phyloP scores from a whole-genome alignment of 805 yeast species.

The Ogataea zsoltii region DNA sequence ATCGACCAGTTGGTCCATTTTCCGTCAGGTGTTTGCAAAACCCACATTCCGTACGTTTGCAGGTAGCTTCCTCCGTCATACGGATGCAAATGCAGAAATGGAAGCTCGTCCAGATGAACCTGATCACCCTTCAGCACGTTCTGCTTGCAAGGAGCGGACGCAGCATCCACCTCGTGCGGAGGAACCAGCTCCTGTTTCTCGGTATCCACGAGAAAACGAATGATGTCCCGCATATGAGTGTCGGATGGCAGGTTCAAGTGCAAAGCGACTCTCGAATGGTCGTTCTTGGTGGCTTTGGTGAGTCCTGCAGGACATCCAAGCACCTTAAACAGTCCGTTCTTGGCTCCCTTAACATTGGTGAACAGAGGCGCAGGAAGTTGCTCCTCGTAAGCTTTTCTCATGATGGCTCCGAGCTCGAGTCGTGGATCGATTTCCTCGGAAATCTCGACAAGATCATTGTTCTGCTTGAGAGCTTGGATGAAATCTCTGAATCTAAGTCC shows the following conservation, averaged over 20 bases:
- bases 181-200: slow-evolving; percentile 19
- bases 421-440: slow-evolving; percentile 27
- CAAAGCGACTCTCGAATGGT: slow-evolving; percentile 31
- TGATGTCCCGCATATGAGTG: slow-evolving; percentile 27
- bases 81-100: slow-evolving; percentile 26
- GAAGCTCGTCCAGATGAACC: slow-evolving; percentile 22
- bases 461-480: slow-evolving; percentile 23
- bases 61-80: slow-evolving; percentile 31
- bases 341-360: slow-evolving; percentile 23
- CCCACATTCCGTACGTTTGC: slow-evolving; percentile 33
- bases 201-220: slow-evolving; percentile 22
- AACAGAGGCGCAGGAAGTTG: slow-evolving; percentile 28
- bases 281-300: slow-evolving; percentile 18
- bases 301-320: slow-evolving; percentile 30
- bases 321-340: slow-evolving; percentile 22
- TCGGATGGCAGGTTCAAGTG: slow-evolving; percentile 26
- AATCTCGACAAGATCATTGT: slow-evolving; percentile 29
- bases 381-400: slow-evolving; percentile 28
- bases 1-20: slow-evolving; percentile 34
- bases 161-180: slow-evolving; percentile 15
- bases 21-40: slow-evolving; percentile 30
- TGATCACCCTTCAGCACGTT: slow-evolving; percentile 23
- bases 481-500: slow-evolving; percentile 30
- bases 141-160: slow-evolving; percentile 25
- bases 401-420: slow-evolving; percentile 32